Percentiles rank a stretch among this genome's conserved stretches.
Conservation (phyloP, 257 asterid species). For the Solanum clarkiae region DNA sequence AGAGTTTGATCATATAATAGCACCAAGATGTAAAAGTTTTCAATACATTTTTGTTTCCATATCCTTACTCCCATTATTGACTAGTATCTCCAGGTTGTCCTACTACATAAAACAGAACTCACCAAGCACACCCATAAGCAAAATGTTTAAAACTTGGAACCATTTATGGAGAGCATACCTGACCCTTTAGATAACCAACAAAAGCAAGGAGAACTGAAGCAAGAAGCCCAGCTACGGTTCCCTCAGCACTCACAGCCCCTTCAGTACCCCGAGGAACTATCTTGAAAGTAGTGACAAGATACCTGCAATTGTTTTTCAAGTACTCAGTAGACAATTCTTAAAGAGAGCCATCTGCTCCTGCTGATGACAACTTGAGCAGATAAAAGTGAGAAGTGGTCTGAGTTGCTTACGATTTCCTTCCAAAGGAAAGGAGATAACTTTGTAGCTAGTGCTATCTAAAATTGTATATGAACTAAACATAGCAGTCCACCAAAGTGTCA, state of each 20-base stretch:
- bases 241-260: conserved; percentile 95
- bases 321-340: neutral
- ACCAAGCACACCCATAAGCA: neutral
- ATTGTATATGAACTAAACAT: neutral
- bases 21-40: neutral
- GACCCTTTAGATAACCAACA: conserved; percentile 43
- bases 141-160: neutral
- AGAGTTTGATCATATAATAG: neutral
- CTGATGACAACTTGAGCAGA: neutral
- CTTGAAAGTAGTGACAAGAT: conserved; percentile 87
- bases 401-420: neutral
- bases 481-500: neutral
- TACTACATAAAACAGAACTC: neutral
- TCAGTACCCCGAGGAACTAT: conserved; percentile 93
- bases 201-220: conserved; percentile 84
- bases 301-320: conserved; percentile 26
- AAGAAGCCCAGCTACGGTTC: conserved; percentile 74
- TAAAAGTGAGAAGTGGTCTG: neutral
- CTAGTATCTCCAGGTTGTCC: neutral
- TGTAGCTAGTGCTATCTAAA: neutral
- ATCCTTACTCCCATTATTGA: neutral
- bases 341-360: neutral
- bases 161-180: conserved; percentile 25
- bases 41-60: neutral
- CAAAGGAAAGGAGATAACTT: neutral